Evolutionary conservation across 78 protist genomes (phyloP).

Genomic region (Dictyostelium firmibasis): DNA sequence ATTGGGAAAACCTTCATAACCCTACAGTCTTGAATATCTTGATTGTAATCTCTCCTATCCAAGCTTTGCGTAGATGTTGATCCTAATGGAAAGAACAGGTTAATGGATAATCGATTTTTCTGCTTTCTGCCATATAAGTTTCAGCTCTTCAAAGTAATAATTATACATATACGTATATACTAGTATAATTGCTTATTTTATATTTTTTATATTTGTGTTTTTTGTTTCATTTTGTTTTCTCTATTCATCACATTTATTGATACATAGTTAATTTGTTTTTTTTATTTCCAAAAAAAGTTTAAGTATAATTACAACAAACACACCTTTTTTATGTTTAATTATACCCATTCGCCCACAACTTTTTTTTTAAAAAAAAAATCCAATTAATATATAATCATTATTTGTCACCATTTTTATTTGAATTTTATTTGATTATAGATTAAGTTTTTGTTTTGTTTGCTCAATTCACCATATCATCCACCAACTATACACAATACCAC

Average conservation of each 20-base stretch:
- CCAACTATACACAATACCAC: background rate
- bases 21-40: conserved; percentile 8
- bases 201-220: background rate
- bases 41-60: conserved; percentile 21
- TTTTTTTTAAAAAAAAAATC: too few relatives aligned
- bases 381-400: background rate
- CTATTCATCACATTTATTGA: too few relatives aligned
- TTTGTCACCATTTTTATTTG: background rate
- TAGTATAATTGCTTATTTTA: background rate
- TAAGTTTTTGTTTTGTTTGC: background rate
- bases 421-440: background rate
- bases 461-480: background rate
- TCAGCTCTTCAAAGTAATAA: conserved; percentile 23
- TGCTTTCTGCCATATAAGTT: conserved; percentile 71
- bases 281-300: too few relatives aligned
- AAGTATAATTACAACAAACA: background rate
- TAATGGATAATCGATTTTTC: conserved; percentile 78
- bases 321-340: background rate
- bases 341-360: background rate
- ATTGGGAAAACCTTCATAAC: background rate
- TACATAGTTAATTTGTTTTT: background rate
- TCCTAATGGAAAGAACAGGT: conserved; percentile 79
- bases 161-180: conserved; percentile 37
- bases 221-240: background rate
- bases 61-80: conserved; percentile 14